Base-by-base conservation (phyloP, 2,329 filamentous ascomycete genomes). In the Pseudogymnoascus sp. region DNA sequence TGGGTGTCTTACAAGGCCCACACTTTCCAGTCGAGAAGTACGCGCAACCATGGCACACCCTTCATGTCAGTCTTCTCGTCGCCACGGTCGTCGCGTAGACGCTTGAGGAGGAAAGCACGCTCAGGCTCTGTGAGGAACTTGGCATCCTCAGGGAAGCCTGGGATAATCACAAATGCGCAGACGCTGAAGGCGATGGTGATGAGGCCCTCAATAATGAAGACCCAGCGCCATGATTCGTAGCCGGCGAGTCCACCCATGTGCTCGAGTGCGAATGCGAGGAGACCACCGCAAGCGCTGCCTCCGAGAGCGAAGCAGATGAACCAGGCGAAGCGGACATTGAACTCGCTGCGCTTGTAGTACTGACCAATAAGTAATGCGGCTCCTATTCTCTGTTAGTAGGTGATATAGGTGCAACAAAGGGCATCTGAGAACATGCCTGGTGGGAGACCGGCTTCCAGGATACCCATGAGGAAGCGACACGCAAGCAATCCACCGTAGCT, bases 221-320 rank as follows among this genome's bases (percentile, higher is more conserved):
- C 76, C 77, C 77, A 79, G 18, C 74, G 71, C 76, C 76, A 77
- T 14, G 73, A 70, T 38, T 66, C 66, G 59, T 74, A 74, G 7
- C 75, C 75, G 9, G 68, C 70, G 14, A 70, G 64, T 0, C 76
- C 76, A 34, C 76, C 70, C 68, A 78, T 72, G 39, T 74, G 66
- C 20, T 70, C 68, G 61, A 77, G 74, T 1, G 70, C 75, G 60
- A 74, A 76, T 0, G 76, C 75, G n/a, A 78, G 70, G 28, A 76
- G 69, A 58, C 72, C 75, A 65, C 70, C 77, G 69, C 66, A 78
- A 37, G 65, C 77, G 60, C 66, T 75, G 60, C 64, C 71, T 60
- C 70, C 74, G 2, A 54, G 47, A 70, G 68, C 75, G 71, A 71
- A 71, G 62, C 70, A 70, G 64, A 72, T 72, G 65, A 72, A 73